Base-by-base conservation (phyloP, 2,329 filamentous ascomycete species). In the Teratosphaeria epicoccoides region DNA sequence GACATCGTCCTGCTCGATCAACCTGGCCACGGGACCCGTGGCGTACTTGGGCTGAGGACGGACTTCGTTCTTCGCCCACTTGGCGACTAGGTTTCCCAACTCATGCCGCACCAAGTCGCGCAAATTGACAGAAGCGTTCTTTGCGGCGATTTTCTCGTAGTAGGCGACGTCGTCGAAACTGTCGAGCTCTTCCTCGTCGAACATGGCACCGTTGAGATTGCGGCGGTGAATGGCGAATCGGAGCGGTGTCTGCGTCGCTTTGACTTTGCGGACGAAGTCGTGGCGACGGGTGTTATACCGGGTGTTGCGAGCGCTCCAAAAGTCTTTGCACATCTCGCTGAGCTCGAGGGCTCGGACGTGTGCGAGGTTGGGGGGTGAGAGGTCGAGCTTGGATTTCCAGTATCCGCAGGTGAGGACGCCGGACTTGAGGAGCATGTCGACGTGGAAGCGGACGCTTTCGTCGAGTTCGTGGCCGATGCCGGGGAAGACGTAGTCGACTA, bases 301-400 rank as follows among this genome's bases (percentile, higher is more conserved):
- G 11, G 57, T 48, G 4, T 68, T 61, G 5, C 70, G 61, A 1
- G 68, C 55, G 23, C 66, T 67, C 70, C 69, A 73, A 56, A 72
- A 73, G 59, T 73, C 71, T 46, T 68, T 67, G 33, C 66, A 61
- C 70, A 73, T 72, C 53, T 73, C 66, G 5, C 63, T 66, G 0
- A 73, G 63, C 58, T 73, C 71, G 9, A 59, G 54, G 0, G 66
- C 66, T 24, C 70, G 64, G 2, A 66, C 65, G 3, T 53, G 57
- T 1, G 68, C 66, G 5, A 72, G 63, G 1, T 62, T 63, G 0
- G 62, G 50, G 0, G 63, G 51, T 0, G 67, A 65, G 12, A 70
- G 53, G 46, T 72, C 65, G 7, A 66, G 59, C 20, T 62, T 64
- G 26, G 51, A 53, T 55, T 71, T 73, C 70, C 71, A 72, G 48